phyloP scores from a whole-genome alignment of 306 rosid genomes.

The Quercus aquifolioides region DNA sequence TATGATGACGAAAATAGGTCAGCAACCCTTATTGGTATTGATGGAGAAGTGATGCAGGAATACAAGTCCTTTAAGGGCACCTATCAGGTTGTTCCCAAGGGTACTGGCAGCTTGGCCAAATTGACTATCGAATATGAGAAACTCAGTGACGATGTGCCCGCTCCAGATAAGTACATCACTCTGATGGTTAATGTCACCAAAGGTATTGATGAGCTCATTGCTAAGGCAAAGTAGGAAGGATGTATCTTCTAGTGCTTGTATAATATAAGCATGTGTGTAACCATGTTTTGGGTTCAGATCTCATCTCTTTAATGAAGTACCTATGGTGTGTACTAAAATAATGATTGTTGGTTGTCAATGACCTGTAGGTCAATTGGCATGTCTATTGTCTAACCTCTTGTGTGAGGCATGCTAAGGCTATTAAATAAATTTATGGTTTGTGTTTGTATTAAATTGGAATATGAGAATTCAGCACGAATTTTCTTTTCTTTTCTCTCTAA shows the following conservation, averaged over 20 bases:
- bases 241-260: too few species aligned
- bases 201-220: slow-evolving; percentile 17
- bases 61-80: neutral
- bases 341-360: too few species aligned
- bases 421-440: too few species aligned
- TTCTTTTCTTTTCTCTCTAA: neutral
- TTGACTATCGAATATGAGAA: slow-evolving; percentile 15
- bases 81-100: slow-evolving; percentile 5
- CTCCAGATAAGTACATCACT: slow-evolving; percentile 10
- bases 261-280: too few species aligned
- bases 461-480: neutral
- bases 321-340: too few species aligned
- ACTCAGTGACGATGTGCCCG: neutral
- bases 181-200: neutral
- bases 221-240: neutral
- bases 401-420: too few species aligned
- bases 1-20: slow-evolving; percentile 11
- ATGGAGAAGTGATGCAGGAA: neutral
- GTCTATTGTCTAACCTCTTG: too few species aligned
- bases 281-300: too few species aligned
- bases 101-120: neutral
- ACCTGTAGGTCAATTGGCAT: too few species aligned
- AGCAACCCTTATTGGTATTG: slow-evolving; percentile 1
- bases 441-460: too few species aligned
- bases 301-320: too few species aligned